phyloP scores from a whole-genome alignment of 2,329 filamentous ascomycete genomes.

The Elsinoe arachidis region DNA sequence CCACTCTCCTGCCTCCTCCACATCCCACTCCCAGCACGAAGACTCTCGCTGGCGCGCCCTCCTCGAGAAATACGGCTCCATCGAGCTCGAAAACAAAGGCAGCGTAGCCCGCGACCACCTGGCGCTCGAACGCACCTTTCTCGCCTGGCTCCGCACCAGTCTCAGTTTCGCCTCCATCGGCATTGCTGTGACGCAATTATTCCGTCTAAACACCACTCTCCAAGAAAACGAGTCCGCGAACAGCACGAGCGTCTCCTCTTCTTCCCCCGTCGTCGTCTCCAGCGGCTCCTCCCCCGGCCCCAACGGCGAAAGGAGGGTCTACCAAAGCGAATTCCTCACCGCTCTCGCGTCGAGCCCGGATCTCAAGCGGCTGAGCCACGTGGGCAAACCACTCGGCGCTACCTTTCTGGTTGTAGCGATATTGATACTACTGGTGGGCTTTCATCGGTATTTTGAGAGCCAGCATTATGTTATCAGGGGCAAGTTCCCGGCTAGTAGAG shows the following conservation, averaged over 20 bases:
- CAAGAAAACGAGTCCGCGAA: conserved; percentile 19
- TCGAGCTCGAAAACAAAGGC: conserved; percentile 79
- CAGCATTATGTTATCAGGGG: conserved; percentile 73
- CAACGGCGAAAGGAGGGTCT: neutral
- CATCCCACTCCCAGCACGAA: conserved; percentile 4
- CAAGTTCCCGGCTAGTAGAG: conserved; percentile 71
- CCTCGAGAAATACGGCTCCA: conserved; percentile 52
- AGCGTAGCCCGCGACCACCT: conserved; percentile 76
- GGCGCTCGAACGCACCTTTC: conserved; percentile 72
- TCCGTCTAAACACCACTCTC: conserved; percentile 67
- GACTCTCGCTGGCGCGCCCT: conserved; percentile 46
- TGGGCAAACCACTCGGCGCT: conserved; percentile 67
- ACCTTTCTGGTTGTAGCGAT: conserved; percentile 71
- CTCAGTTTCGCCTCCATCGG: conserved; percentile 75
- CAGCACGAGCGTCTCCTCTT: conserved; percentile 21
- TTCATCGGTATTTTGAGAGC: conserved; percentile 67
- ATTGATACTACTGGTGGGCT: conserved; percentile 64
- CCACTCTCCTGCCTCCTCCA: neutral
- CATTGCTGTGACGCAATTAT: conserved; percentile 75
- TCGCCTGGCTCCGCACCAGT: conserved; percentile 76
- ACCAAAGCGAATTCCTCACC: conserved; percentile 5
- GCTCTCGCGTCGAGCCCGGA: neutral
- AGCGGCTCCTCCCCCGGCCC: neutral
- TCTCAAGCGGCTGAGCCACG: conserved; percentile 42
- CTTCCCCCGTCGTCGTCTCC: conserved; percentile 18